Evolutionary conservation across 2,329 filamentous ascomycete genomes (phyloP).

Genomic region (Verticillium klebahnii): DNA sequence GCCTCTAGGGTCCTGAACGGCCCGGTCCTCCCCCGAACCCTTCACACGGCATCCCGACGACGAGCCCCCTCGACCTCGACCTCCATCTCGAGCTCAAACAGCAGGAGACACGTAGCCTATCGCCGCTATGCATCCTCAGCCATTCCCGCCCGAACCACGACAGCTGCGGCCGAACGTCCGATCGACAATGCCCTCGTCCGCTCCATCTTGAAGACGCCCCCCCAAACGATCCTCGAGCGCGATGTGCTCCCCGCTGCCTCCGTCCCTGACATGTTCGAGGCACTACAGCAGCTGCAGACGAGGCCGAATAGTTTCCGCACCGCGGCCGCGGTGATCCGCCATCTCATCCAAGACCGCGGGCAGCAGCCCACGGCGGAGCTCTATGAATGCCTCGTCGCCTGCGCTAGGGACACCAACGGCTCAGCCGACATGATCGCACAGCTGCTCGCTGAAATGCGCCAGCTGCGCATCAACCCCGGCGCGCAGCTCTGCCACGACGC

Average conservation of each 20-base stretch:
- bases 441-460: slow-evolving; percentile 70
- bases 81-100: background rate
- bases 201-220: slow-evolving; percentile 7
- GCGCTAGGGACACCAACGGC: slow-evolving; percentile 64
- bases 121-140: background rate
- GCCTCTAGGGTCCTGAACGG: slow-evolving; percentile 26
- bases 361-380: slow-evolving; percentile 53
- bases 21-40: slow-evolving; percentile 12
- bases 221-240: slow-evolving; percentile 17
- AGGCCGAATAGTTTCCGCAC: slow-evolving; percentile 29
- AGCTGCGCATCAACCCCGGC: slow-evolving; percentile 54
- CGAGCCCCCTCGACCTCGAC: background rate
- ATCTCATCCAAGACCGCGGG: slow-evolving; percentile 51
- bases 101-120: background rate
- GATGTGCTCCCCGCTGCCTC: slow-evolving; percentile 13
- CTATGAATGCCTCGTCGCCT: slow-evolving; percentile 71
- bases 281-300: slow-evolving; percentile 34
- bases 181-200: slow-evolving; percentile 3
- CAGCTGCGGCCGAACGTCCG: slow-evolving; percentile 4
- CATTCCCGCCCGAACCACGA: background rate
- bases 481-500: slow-evolving; percentile 65
- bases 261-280: slow-evolving; percentile 40
- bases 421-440: slow-evolving; percentile 58
- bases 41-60: slow-evolving; percentile 1
- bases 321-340: slow-evolving; percentile 45